Evolutionary conservation across 176 grass and related monocot genomes (phyloP).

Genomic region (barley (Hordeum vulgare)): DNA sequence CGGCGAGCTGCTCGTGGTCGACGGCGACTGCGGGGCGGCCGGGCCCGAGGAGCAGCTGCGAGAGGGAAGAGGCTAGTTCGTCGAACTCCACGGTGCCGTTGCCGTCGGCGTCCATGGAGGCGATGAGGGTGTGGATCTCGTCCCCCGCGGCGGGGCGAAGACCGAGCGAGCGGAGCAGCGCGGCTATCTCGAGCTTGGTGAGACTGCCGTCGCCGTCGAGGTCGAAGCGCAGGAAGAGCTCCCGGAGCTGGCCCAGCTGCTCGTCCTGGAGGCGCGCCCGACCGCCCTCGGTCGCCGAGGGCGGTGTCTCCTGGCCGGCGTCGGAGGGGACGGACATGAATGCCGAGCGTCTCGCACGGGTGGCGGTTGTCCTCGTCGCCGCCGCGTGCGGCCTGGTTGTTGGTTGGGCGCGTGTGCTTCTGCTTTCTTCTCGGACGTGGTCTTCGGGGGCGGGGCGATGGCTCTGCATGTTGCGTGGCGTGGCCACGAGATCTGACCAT

Average conservation of each 20-base stretch:
- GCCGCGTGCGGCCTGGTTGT: background rate
- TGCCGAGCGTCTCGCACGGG: constrained; percentile 9
- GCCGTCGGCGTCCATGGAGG: constrained; percentile 45
- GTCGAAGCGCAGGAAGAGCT: constrained; percentile 53
- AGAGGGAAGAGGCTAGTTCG: constrained; percentile 43
- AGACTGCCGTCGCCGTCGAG: constrained; percentile 60
- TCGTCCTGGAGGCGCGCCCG: constrained; percentile 37
- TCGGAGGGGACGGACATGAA: constrained; percentile 15
- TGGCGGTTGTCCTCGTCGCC: background rate
- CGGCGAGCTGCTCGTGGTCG: constrained; percentile 52
- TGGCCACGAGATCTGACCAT: background rate
- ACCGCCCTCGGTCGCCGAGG: background rate
- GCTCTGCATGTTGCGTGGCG: constrained; percentile 17
- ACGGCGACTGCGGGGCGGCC: constrained; percentile 36
- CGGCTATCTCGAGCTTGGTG: constrained; percentile 49
- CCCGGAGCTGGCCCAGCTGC: constrained; percentile 48
- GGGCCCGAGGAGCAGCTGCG: constrained; percentile 42
- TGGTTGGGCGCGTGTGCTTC: background rate
- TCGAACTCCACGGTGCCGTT: constrained; percentile 62
- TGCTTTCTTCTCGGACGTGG: constrained; percentile 24
- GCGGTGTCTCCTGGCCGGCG: background rate
- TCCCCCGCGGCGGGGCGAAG: constrained; percentile 38
- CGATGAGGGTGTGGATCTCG: constrained; percentile 49
- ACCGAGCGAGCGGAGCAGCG: constrained; percentile 47
- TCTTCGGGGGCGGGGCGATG: constrained; percentile 7